These are phyloP conservation scores for Blastomyces percursus DNA, from an alignment of 2,329 filamentous ascomycete genomes.

Conservation along the genomic window DNA sequence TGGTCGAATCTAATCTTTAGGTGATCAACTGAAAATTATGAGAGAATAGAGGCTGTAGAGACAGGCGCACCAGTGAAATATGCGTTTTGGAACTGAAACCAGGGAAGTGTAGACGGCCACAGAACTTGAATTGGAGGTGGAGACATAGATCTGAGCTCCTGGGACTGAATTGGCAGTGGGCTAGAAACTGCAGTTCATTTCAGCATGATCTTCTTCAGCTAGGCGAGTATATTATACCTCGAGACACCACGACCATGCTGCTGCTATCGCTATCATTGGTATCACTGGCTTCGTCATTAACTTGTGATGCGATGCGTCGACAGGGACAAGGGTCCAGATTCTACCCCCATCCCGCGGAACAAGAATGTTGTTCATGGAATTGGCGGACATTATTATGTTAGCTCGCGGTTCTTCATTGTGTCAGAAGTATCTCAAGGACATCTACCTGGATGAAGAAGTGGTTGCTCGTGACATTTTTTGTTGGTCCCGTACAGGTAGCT, in stretches of 20 bases:
- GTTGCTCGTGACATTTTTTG: not conserved
- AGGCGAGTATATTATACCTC: not conserved
- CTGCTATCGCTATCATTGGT: not conserved
- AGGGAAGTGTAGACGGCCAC: conserved; percentile 1
- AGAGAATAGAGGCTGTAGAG: not conserved
- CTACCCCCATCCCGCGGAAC: not conserved
- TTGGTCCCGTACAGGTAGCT: not conserved
- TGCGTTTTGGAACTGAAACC: conserved; percentile 1
- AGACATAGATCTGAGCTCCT: not conserved
- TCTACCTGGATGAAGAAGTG: not conserved
- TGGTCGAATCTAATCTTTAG: not conserved
- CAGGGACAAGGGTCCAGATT: not conserved
- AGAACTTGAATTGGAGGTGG: not conserved
- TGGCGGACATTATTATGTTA: not conserved
- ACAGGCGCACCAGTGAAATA: not conserved
- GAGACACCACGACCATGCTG: not conserved
- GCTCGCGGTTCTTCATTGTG: not conserved
- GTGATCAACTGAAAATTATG: not conserved
- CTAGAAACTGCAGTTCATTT: not conserved
- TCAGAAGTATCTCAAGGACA: not conserved
- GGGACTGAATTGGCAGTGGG: not conserved
- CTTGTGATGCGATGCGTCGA: not conserved
- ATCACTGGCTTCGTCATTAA: not conserved
- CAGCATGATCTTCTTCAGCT: not conserved
- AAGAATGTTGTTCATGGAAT: not conserved